Evolutionary conservation across 2,329 filamentous ascomycete genomes (phyloP).

Genomic region (Lasiodiplodia citricola): DNA sequence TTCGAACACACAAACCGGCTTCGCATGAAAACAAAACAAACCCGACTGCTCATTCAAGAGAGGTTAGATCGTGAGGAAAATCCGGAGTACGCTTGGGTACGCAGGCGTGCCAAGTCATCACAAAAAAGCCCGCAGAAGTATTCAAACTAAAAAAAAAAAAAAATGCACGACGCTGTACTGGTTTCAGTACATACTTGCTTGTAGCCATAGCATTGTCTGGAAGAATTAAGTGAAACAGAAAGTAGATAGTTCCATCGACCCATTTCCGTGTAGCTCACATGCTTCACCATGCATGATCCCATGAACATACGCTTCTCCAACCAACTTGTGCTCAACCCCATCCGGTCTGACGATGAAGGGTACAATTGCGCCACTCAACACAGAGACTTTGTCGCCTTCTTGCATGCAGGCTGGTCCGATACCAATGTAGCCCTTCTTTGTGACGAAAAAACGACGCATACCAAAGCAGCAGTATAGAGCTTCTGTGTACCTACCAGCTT

Average conservation of each 20-base stretch:
- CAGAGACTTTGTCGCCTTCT: not conserved
- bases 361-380: not conserved
- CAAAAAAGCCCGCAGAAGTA: no score
- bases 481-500: not conserved
- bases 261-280: not conserved
- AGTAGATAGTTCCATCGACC: no score
- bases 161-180: no score
- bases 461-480: not conserved
- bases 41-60: no score
- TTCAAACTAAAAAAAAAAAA: no score
- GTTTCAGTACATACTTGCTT: no score
- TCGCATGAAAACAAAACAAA: not conserved
- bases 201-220: no score
- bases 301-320: not conserved
- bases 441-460: not conserved
- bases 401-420: not conserved
- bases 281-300: not conserved
- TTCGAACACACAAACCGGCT: constrained; percentile 52
- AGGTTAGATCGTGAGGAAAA: no score
- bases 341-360: not conserved
- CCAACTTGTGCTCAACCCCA: not conserved
- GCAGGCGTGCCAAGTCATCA: no score
- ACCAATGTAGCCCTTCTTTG: not conserved
- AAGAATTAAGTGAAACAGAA: no score
- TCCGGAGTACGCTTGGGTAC: no score